A percentile compares a stretch with the other conserved stretches of the same genome.
Conservation (phyloP, 2,329 filamentous ascomycete genomes). For the Fusarium anthophilum region DNA sequence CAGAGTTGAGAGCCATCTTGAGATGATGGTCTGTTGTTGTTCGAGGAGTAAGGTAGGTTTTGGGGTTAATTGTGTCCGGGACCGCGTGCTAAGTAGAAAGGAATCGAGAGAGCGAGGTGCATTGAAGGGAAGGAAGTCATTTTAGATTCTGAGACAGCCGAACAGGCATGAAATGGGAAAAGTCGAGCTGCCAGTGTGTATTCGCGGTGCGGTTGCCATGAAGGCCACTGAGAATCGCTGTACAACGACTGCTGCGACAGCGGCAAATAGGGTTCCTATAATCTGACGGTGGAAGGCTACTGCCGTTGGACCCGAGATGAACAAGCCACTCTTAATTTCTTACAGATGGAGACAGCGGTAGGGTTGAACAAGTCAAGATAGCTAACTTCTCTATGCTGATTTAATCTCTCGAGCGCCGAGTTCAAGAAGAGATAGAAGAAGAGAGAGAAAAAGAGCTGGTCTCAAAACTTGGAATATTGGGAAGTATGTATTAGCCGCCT, state of each 20-base stretch:
- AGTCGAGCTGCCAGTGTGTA: neutral
- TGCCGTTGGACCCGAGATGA: too few species aligned
- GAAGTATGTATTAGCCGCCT: fast-evolving
- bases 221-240: neutral
- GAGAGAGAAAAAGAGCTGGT: neutral
- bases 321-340: too few species aligned
- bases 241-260: neutral
- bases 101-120: neutral
- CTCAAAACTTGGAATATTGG: fast-evolving
- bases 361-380: too few species aligned
- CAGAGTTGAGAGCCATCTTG: neutral
- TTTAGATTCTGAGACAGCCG: neutral
- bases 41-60: neutral
- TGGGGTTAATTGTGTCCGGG: fast-evolving
- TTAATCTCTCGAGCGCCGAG: fast-evolving
- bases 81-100: neutral
- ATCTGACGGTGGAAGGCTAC: neutral
- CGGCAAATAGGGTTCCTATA: neutral
- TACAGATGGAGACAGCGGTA: too few species aligned
- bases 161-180: neutral
- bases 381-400: too few species aligned
- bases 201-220: neutral
- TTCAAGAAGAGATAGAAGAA: fast-evolving
- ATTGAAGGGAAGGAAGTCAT: neutral
- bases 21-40: neutral